Evolutionary conservation across 202 grass and related monocot species (phyloP).

Genomic region (Brachypodium distachyon): DNA sequence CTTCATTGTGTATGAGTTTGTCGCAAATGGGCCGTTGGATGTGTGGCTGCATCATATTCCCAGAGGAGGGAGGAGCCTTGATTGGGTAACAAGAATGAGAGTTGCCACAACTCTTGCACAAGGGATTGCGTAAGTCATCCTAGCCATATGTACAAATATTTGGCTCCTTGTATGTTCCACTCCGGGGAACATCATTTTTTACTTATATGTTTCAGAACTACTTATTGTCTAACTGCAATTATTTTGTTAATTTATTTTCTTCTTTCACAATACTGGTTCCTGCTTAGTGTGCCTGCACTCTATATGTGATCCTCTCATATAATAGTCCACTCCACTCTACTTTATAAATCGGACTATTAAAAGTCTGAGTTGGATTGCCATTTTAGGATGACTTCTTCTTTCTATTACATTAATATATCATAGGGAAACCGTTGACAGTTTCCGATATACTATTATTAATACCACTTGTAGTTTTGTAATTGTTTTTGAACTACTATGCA

Average conservation of each 20-base stretch:
- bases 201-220: background rate
- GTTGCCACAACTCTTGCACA: slow-evolving; percentile 96
- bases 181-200: background rate
- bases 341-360: background rate
- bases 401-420: background rate
- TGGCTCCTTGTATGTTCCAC: background rate
- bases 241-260: background rate
- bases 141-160: background rate
- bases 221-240: background rate
- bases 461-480: background rate
- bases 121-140: slow-evolving; percentile 86
- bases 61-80: slow-evolving; percentile 81
- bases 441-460: background rate
- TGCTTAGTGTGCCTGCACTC: background rate
- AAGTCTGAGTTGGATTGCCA: background rate
- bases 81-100: slow-evolving; percentile 95
- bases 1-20: slow-evolving; percentile 96
- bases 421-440: background rate
- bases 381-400: background rate
- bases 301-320: background rate
- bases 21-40: slow-evolving; percentile 92
- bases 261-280: background rate
- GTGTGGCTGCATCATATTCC: slow-evolving; percentile 95
- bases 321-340: background rate
- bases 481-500: no score